Base-by-base conservation (phyloP, 306 rosid species). In the Rubus idaeus region DNA sequence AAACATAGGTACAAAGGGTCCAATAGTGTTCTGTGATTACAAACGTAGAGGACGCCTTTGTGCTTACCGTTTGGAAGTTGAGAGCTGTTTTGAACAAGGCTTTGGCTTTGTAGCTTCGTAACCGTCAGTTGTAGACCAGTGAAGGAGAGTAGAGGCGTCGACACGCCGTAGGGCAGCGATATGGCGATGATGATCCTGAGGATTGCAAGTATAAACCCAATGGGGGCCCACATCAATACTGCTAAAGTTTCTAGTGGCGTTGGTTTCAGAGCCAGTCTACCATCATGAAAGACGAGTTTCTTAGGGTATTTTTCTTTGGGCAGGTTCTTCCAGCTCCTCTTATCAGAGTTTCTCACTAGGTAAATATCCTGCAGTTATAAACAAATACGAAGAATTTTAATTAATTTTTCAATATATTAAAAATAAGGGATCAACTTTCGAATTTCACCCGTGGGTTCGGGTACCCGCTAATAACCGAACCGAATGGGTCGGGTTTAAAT, bases 241-340 rank as follows among this genome's bases (percentile, higher is more conserved):
- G 87, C 88, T 35, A 90, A 30, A 5, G 86, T 52, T 0, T 85
- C 53, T 6, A 75, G 16, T 23, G 86, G 86, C 39, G 82, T 81
- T 13, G 97, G 98, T 57, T 71, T 81, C 5, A 88, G 5, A 1
- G 93, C 97, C 21, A 94, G 44, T 73, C 98, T 81, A 12, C 98
- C 98, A 45, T 94, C 97, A 9, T 94, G 98, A 74, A 94, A 94
- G 14, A 94, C 63, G 0, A 94, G 81, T 11, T 88, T 55, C 71
- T 79, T 85, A 0, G 91, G 94, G 80, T 83, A 87, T 53, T 58
- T 84, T 2, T 89, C 86, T 42, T 47, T 86, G 3, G 83, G 78
- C 3, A 94, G 84, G n/a, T 4, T 80, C 74, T 86, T 73, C 97
- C 96, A 91, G 53, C 82, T 81, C 50, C 83, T 81, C 85, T 89